A percentile compares a stretch with the other conserved stretches of the same genome.
phyloP scores from a whole-genome alignment of 2,329 filamentous ascomycete species.

The Fusarium mundagurra region DNA sequence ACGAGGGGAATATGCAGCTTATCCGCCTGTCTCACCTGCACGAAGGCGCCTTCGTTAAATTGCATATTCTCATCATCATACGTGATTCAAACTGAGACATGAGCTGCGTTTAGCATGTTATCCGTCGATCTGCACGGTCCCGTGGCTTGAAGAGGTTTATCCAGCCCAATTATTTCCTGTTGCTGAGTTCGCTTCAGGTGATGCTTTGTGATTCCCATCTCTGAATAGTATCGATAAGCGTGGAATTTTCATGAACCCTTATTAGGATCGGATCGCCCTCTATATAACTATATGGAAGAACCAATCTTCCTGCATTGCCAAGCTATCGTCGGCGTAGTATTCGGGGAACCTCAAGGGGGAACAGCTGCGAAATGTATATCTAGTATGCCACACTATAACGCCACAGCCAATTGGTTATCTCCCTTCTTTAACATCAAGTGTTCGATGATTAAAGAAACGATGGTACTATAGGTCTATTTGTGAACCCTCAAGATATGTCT shows the following conservation, averaged over 20 bases:
- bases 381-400: conserved; percentile 5
- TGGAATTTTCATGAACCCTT: neutral
- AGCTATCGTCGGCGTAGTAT: conserved; percentile 17
- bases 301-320: neutral
- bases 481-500: neutral
- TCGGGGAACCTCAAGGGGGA: conserved; percentile 22
- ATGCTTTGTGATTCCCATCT: neutral
- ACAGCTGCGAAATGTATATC: neutral
- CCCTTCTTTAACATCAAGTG: neutral
- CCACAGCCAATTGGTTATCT: neutral
- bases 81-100: conserved; percentile 17
- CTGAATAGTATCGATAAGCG: neutral
- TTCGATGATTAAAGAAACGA: neutral
- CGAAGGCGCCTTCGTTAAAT: neutral
- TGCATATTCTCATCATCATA: conserved; percentile 1
- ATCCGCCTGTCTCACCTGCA: conserved; percentile 30
- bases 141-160: neutral
- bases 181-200: neutral
- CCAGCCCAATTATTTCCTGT: neutral
- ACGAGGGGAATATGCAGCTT: conserved; percentile 7
- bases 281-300: neutral
- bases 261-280: neutral
- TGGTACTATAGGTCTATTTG: neutral
- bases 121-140: conserved; percentile 3
- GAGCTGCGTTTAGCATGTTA: neutral